Evolutionary conservation across 257 asterid genomes (phyloP), one percentile per base, ranked within the genome.

Genomic region (Scutellaria barbata): DNA sequence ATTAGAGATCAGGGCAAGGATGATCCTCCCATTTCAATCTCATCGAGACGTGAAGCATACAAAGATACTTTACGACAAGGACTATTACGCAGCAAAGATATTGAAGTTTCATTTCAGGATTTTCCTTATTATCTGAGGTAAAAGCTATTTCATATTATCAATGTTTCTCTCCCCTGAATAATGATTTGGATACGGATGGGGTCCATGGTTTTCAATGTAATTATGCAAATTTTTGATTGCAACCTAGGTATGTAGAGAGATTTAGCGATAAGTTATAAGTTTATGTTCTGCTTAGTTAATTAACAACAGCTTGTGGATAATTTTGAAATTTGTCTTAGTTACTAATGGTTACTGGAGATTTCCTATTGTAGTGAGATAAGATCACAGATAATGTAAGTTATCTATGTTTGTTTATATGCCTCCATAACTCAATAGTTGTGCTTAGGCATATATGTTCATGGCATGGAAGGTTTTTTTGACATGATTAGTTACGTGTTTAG

Each of bases 51-150:
- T 47, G 87, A 86, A 76, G 89, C 85, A 22, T 90, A 84, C 81
- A 89, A 90, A 86, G 96, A 85, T 79, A 74, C 75, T 54, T 70
- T 93, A 60, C 93, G 74, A 63, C 83, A 83, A 80, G 92, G 94
- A 73, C 45, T 89, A 55, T 73, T 90, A 67, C 85, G 77, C 78
- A 77, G 92, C 65, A 74, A 82, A 66, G 72, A 73, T 69, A 89
- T 89, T 47, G 93, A 86, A 56, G 86, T 84, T 63, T 85, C 98
- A 9, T 89, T 90, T 78, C 92, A 87, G 71, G 86, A 84, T 68
- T 90, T 93, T 74, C 97, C 98, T 4, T 90, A 93, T 68, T 93
- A 90, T 76, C 80, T 93, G 57, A 90, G 98, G 98, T 93, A 84
- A 78, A 64, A 37, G 33, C 25, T 71, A 41, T 42, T 63, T 18